These are phyloP conservation scores for Colletotrichum tofieldiae DNA, from an alignment of 2,329 filamentous ascomycete genomes.

Conservation along the genomic window DNA sequence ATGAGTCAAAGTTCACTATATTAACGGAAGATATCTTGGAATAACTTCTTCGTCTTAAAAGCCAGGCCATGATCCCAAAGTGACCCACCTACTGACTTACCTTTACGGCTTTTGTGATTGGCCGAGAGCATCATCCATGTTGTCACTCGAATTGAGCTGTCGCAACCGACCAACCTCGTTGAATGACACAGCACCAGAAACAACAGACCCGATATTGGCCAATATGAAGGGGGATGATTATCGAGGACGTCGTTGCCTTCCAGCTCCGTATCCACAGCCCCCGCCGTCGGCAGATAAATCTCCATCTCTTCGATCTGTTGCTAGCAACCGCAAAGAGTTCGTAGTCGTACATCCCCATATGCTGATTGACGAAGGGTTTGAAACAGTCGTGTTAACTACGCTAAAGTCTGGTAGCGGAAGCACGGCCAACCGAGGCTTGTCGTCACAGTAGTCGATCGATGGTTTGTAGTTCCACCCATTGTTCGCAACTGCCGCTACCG, in stretches of 20 bases:
- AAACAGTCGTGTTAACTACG: not conserved
- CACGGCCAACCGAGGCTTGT: not conserved
- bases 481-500: conserved; percentile 36
- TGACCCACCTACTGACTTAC: conserved; percentile 16
- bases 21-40: not conserved
- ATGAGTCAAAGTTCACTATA: not conserved
- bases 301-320: not conserved
- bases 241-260: not conserved
- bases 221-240: not conserved
- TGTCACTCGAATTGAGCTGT: not conserved
- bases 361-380: not conserved
- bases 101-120: conserved; percentile 15
- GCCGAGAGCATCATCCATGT: conserved; percentile 6
- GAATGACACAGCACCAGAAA: not conserved
- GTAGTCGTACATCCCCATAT: no score
- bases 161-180: not conserved
- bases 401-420: not conserved
- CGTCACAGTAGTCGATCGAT: not conserved
- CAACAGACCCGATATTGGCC: not conserved
- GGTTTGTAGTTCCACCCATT: not conserved
- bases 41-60: not conserved
- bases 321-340: not conserved
- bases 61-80: not conserved
- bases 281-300: not conserved
- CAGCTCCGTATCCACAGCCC: not conserved